Percentiles rank a stretch among this genome's conserved stretches.
phyloP scores from a whole-genome alignment of 305 asterid genomes.

The Plantago lanceolata region DNA sequence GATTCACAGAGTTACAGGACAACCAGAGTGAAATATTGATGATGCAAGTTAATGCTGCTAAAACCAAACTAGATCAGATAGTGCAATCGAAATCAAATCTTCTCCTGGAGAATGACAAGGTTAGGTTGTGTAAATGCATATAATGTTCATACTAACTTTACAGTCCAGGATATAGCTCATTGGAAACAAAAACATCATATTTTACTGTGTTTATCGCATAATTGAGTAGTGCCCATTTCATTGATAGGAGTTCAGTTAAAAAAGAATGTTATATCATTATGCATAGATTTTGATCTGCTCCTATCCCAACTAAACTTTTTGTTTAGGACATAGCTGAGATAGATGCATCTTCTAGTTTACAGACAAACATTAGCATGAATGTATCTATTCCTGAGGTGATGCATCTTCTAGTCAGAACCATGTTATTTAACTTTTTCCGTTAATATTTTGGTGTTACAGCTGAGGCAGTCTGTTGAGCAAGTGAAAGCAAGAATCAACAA shows the following conservation, averaged over 20 bases:
- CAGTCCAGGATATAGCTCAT: slow-evolving; percentile 6
- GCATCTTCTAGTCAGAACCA: background rate
- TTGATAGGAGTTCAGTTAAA: background rate
- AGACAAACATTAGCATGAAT: background rate
- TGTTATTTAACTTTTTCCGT: slow-evolving; percentile 17
- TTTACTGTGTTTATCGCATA: background rate
- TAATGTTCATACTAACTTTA: background rate
- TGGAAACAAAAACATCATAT: slow-evolving; percentile 7
- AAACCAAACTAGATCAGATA: slow-evolving; percentile 41
- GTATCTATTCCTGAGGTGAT: slow-evolving; percentile 3
- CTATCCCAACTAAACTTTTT: background rate
- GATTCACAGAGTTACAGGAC: slow-evolving; percentile 34
- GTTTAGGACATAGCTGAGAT: background rate
- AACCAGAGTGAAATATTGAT: slow-evolving; percentile 27
- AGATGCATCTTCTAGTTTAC: background rate
- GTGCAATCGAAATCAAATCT: slow-evolving; percentile 43
- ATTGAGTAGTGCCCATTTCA: background rate
- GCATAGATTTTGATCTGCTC: background rate
- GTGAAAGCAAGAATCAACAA: slow-evolving; percentile 40
- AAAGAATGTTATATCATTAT: too few species aligned
- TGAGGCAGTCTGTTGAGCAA: slow-evolving; percentile 47
- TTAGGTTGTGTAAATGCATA: slow-evolving; percentile 24
- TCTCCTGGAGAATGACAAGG: slow-evolving; percentile 47
- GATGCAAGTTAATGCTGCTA: slow-evolving; percentile 42
- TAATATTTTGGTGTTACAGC: slow-evolving; percentile 39